Percentiles rank a stretch among this genome's conserved stretches.
Evolutionary conservation across 805 yeast species (phyloP).

Genomic region (Sungouiozyma ichnusensis): DNA sequence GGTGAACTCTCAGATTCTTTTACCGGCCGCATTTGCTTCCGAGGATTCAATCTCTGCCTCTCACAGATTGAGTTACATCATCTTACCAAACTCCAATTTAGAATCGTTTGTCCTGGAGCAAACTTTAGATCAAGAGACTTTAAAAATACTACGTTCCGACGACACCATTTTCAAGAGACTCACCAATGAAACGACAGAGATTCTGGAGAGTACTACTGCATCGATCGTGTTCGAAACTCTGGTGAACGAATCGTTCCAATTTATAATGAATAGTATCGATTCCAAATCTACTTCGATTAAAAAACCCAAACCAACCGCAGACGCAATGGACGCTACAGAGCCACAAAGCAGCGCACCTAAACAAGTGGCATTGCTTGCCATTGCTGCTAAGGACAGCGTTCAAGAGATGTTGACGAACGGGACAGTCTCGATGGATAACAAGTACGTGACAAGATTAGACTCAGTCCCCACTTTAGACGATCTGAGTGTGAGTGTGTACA

Average conservation of each 20-base stretch:
- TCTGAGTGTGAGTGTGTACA: slow-evolving; percentile 80
- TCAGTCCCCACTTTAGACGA: slow-evolving; percentile 53
- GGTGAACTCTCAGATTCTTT: slow-evolving; percentile 25
- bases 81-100: slow-evolving; percentile 40
- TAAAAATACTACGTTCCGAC: slow-evolving; percentile 22
- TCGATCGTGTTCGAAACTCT: slow-evolving; percentile 20
- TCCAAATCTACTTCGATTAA: slow-evolving; percentile 9
- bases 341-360: slow-evolving; percentile 4
- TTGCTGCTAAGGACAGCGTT: slow-evolving; percentile 24
- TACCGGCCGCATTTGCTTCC: slow-evolving; percentile 16
- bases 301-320: slow-evolving; percentile 12
- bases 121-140: slow-evolving; percentile 36
- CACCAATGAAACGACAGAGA: slow-evolving; percentile 37
- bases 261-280: slow-evolving; percentile 11
- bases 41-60: background rate
- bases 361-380: slow-evolving; percentile 23
- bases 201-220: slow-evolving; percentile 27
- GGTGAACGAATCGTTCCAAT: slow-evolving; percentile 24
- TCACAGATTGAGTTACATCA: slow-evolving; percentile 12
- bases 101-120: slow-evolving; percentile 47
- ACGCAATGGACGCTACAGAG: background rate
- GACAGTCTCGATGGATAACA: slow-evolving; percentile 10
- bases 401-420: slow-evolving; percentile 17
- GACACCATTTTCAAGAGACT: slow-evolving; percentile 28
- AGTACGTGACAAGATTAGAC: slow-evolving; percentile 16